Percentiles rank a stretch among this genome's conserved stretches.
These are phyloP conservation scores for Cymbopogon citratus DNA, from an alignment of 176 grass and related monocot species.

Conservation along the genomic window DNA sequence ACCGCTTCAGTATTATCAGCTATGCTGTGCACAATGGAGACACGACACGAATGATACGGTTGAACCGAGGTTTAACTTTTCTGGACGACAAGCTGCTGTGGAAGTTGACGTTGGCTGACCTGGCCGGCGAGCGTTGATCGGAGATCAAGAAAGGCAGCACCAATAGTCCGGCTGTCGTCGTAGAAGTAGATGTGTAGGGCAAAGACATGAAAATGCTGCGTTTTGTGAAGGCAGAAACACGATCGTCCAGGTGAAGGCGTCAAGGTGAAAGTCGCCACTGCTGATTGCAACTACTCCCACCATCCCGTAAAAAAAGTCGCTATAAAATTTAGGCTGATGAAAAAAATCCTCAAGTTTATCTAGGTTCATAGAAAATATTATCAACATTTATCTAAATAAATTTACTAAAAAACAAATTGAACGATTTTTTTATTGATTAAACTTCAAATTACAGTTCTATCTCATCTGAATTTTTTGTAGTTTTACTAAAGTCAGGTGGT, in stretches of 20 bases:
- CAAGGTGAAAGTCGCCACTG: not conserved
- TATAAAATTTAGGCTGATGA: no score
- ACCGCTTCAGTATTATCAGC: not conserved
- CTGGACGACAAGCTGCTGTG: not conserved
- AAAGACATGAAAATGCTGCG: not conserved
- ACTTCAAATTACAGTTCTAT: no score
- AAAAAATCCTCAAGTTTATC: no score
- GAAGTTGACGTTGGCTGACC: not conserved
- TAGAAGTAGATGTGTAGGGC: not conserved
- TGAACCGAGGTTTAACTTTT: not conserved
- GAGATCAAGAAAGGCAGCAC: not conserved
- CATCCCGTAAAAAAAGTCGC: no score
- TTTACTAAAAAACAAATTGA: no score
- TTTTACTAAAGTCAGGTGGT: not conserved
- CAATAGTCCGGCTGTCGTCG: not conserved
- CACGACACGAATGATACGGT: not conserved
- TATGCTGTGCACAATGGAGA: not conserved
- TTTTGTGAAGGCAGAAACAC: not conserved
- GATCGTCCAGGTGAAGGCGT: not conserved
- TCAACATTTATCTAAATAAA: no score
- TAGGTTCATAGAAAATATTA: no score
- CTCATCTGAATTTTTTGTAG: not conserved
- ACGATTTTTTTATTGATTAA: no score
- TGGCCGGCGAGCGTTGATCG: not conserved
- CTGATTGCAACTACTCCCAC: not conserved